Percentiles rank a stretch among this genome's conserved stretches.
phyloP scores from a whole-genome alignment of 495 filamentous ascomycete species.

The Tuber brumale region DNA sequence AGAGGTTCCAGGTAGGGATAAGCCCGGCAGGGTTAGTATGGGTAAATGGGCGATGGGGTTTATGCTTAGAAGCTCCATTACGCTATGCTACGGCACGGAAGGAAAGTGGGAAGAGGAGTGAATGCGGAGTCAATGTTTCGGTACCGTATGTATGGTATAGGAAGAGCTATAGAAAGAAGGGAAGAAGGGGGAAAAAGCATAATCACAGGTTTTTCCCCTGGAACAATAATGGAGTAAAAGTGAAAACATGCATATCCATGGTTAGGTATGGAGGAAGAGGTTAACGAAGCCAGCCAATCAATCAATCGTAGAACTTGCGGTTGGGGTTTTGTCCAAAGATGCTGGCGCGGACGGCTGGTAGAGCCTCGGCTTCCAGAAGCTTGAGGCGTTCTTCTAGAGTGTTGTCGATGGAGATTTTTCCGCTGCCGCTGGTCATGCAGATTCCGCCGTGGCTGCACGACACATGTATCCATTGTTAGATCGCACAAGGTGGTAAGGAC shows the following conservation, averaged over 20 bases:
- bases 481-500: background rate
- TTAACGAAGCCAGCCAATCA: background rate
- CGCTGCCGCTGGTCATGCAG: constrained; percentile 66
- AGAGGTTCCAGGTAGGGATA: background rate
- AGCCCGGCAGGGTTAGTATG: background rate
- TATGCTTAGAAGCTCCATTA: background rate
- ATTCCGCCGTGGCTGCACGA: constrained; percentile 70
- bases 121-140: background rate
- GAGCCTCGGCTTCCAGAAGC: constrained; percentile 71
- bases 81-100: background rate
- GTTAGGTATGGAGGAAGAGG: background rate
- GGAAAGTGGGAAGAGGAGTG: background rate
- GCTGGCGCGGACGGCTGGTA: constrained; percentile 74
- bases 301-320: constrained; percentile 86
- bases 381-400: constrained; percentile 88
- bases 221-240: background rate
- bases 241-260: background rate
- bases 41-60: background rate
- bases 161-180: background rate
- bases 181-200: background rate
- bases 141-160: background rate
- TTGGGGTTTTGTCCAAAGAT: constrained; percentile 90
- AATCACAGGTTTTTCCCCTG: background rate
- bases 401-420: constrained; percentile 98
- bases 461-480: constrained; percentile 15